Conservation (phyloP, 176 grass and related monocot species). For the Metroxylon sagu region DNA sequence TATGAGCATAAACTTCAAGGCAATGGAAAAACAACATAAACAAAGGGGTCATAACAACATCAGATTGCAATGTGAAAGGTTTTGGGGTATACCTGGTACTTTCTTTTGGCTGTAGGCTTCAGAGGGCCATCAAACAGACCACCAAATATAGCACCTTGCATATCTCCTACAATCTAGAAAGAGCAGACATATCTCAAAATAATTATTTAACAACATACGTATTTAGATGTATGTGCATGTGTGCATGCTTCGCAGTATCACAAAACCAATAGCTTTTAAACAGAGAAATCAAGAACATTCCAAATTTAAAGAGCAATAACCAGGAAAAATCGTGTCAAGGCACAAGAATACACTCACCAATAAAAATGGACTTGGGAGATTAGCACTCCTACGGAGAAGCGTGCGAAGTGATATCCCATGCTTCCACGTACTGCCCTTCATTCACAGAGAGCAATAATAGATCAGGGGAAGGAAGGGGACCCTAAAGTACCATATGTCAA, state of each 20-base stretch:
- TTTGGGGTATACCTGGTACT: slow-evolving; percentile 61
- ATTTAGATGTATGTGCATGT: too few species aligned
- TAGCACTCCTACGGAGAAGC: slow-evolving; percentile 56
- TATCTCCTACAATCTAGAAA: slow-evolving; percentile 72
- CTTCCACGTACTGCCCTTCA: slow-evolving; percentile 93
- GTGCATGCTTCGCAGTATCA: too few species aligned
- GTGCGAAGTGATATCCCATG: slow-evolving; percentile 87
- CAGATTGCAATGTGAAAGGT: too few species aligned
- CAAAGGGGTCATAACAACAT: too few species aligned
- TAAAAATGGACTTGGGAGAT: slow-evolving; percentile 59
- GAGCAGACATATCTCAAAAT: not conserved
- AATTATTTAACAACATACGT: too few species aligned
- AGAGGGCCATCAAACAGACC: slow-evolving; percentile 80
- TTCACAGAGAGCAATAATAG: slow-evolving; percentile 41
- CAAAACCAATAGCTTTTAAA: too few species aligned
- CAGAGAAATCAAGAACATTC: too few species aligned
- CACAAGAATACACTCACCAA: slow-evolving; percentile 38
- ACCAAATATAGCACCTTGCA: slow-evolving; percentile 76
- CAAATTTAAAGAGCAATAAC: too few species aligned
- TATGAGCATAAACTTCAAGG: not conserved
- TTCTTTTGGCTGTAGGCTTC: slow-evolving; percentile 69
- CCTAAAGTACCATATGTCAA: slow-evolving; percentile 3
- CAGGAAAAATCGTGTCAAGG: too few species aligned
- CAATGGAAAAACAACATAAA: not conserved
- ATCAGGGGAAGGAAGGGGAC: slow-evolving; percentile 6